Percentiles rank a stretch among this genome's conserved stretches.
Evolutionary conservation across 345 rosid species (phyloP).

Genomic region (Cardamine occulta): DNA sequence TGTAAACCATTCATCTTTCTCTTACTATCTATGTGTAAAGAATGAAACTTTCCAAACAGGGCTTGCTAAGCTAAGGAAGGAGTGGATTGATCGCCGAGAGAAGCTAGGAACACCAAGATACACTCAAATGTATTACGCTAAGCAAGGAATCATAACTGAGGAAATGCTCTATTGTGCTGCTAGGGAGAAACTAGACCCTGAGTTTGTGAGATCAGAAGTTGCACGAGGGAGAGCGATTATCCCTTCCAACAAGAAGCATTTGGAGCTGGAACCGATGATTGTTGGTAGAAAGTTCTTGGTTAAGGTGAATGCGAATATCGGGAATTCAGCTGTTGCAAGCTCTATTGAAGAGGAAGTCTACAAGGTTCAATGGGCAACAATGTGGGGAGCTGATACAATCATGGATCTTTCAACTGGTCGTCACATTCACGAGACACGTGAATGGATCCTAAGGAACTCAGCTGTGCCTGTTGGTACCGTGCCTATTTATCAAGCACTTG

Average conservation of each 20-base stretch:
- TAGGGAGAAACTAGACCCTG: constrained; percentile 96
- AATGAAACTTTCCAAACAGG: constrained; percentile 54
- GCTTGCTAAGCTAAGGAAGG: constrained; percentile 84
- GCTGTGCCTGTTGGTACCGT: constrained; percentile 97
- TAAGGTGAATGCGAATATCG: constrained; percentile 97
- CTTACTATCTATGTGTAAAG: neutral
- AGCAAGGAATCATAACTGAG: constrained; percentile 94
- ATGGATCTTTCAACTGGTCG: constrained; percentile 99
- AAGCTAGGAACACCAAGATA: constrained; percentile 76
- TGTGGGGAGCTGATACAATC: constrained; percentile 99
- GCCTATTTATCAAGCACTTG: constrained; percentile 98
- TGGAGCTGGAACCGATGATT: constrained; percentile 95
- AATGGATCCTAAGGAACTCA: constrained; percentile 93
- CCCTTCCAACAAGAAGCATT: constrained; percentile 96
- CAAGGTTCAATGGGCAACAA: constrained; percentile 99
- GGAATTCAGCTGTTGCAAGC: constrained; percentile 95
- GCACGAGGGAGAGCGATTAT: constrained; percentile 97
- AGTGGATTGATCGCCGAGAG: constrained; percentile 84
- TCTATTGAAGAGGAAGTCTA: constrained; percentile 98
- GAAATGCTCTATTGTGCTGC: constrained; percentile 91
- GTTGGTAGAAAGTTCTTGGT: constrained; percentile 96
- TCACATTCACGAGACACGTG: constrained; percentile 98
- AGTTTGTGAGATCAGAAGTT: constrained; percentile 95
- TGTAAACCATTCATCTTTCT: neutral
- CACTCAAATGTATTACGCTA: constrained; percentile 99